Conservation (phyloP, 306 rosid species). For the Sophora flavescens region DNA sequence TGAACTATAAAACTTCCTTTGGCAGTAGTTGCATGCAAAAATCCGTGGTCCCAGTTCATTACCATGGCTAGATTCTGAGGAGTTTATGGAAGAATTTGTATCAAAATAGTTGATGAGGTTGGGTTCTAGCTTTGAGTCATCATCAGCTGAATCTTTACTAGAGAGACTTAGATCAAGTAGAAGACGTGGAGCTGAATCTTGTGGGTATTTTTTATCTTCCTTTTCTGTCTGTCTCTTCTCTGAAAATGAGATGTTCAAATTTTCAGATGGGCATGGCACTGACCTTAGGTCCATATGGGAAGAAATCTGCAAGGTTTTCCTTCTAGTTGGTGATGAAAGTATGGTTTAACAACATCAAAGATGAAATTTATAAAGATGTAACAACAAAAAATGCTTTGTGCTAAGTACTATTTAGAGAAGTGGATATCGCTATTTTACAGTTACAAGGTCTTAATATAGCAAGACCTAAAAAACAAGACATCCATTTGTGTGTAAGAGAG, state of each 20-base stretch:
- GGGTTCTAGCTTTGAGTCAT: constrained; percentile 64
- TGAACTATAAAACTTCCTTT: constrained; percentile 88
- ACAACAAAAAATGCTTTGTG: constrained; percentile 48
- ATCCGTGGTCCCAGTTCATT: constrained; percentile 61
- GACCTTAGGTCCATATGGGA: constrained; percentile 51
- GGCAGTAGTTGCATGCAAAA: constrained; percentile 96
- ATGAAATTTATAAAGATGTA: constrained; percentile 45
- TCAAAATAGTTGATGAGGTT: constrained; percentile 76
- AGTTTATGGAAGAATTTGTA: constrained; percentile 48
- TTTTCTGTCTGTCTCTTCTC: background rate
- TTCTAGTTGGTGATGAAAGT: constrained; percentile 32
- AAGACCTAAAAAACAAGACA: constrained; percentile 60
- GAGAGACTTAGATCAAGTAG: constrained; percentile 70
- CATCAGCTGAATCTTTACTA: constrained; percentile 49
- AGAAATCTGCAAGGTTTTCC: constrained; percentile 34
- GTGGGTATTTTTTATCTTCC: background rate
- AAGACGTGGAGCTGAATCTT: constrained; percentile 38
- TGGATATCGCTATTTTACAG: constrained; percentile 64
- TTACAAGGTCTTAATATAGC: constrained; percentile 80
- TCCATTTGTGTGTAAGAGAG: constrained; percentile 35
- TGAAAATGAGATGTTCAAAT: constrained; percentile 52
- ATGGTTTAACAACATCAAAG: constrained; percentile 47
- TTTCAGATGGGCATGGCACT: constrained; percentile 58
- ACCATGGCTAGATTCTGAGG: constrained; percentile 53
- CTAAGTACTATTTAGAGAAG: constrained; percentile 57